Conservation (phyloP, 108 stramenopile genomes). For the Cyclotella baltica region DNA sequence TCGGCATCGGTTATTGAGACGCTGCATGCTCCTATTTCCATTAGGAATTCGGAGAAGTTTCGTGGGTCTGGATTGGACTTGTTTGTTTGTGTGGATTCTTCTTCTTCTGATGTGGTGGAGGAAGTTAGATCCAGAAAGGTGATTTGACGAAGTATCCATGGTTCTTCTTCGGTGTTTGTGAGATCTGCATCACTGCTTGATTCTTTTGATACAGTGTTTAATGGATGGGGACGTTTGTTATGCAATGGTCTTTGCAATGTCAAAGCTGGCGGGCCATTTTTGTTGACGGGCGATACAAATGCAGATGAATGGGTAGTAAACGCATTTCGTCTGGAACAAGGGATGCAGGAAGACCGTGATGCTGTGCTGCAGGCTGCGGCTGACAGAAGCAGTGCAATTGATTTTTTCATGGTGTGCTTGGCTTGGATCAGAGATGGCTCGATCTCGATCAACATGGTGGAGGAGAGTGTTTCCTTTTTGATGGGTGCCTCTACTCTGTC, state of each 20-base stretch:
- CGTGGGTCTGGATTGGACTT: slow-evolving; percentile 29
- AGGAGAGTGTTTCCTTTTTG: too few relatives aligned
- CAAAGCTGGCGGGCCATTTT: not conserved
- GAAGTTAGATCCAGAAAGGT: slow-evolving; percentile 36
- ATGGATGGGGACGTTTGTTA: not conserved
- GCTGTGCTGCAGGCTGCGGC: too few relatives aligned
- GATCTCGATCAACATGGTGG: too few relatives aligned
- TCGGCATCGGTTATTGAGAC: slow-evolving; percentile 77
- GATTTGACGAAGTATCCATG: slow-evolving; percentile 24
- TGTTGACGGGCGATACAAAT: not conserved
- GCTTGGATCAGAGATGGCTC: too few relatives aligned
- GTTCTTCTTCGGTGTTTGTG: slow-evolving; percentile 6
- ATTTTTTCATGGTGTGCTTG: too few relatives aligned
- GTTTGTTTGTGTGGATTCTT: slow-evolving; percentile 14
- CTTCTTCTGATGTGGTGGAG: not conserved
- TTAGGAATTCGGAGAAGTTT: slow-evolving; percentile 74
- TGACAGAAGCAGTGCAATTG: too few relatives aligned
- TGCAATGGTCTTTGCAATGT: not conserved
- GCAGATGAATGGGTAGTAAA: not conserved
- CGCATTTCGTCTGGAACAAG: not conserved
- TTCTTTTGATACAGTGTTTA: slow-evolving; percentile 5
- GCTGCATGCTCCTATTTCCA: slow-evolving; percentile 84
- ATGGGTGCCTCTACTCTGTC: too few relatives aligned
- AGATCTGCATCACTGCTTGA: slow-evolving; percentile 7
- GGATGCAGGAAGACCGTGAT: not conserved